These are phyloP conservation scores for Meripilus lineatus DNA, from an alignment of 1,284 basidiomycete genomes.

Conservation along the genomic window DNA sequence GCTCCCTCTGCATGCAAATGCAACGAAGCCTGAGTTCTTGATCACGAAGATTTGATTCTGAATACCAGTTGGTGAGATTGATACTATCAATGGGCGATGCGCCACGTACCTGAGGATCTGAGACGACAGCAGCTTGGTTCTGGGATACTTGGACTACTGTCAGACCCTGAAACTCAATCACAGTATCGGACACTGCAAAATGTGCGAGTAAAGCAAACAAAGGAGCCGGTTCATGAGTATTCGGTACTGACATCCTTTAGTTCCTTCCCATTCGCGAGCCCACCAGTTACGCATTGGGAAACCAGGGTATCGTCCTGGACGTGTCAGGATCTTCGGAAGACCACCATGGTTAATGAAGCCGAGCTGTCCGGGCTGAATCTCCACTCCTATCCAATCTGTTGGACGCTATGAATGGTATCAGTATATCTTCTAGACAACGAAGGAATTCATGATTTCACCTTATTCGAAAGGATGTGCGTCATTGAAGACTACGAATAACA, in stretches of 20 bases:
- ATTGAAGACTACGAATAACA: constrained; percentile 41
- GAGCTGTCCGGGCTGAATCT: constrained; percentile 60
- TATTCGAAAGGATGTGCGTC: constrained; percentile 38
- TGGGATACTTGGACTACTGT: constrained; percentile 79
- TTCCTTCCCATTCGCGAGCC: constrained; percentile 65
- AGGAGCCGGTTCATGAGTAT: not conserved
- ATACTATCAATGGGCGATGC: not conserved
- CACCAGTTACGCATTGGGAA: constrained; percentile 79
- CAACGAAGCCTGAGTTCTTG: constrained; percentile 72
- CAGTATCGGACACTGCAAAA: constrained; percentile 64
- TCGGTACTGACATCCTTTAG: constrained; percentile 51
- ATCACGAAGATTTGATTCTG: constrained; percentile 75
- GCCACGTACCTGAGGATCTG: constrained; percentile 54
- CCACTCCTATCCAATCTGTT: constrained; percentile 63
- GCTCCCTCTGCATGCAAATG: constrained; percentile 69
- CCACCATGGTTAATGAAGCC: constrained; percentile 77
- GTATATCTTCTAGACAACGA: not conserved
- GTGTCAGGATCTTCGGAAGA: constrained; percentile 63
- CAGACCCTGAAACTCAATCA: constrained; percentile 71
- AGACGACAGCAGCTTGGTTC: constrained; percentile 75
- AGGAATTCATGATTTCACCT: constrained; percentile 17
- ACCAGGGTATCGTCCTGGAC: constrained; percentile 69
- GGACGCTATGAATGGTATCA: constrained; percentile 34
- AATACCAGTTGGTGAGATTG: not conserved
- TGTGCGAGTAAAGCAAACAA: constrained; percentile 1